Percentiles rank a stretch among this genome's conserved stretches.
These are phyloP conservation scores for Debaryomyces robertsiae DNA, from an alignment of 1,139 yeast genomes.

Conservation along the genomic window DNA sequence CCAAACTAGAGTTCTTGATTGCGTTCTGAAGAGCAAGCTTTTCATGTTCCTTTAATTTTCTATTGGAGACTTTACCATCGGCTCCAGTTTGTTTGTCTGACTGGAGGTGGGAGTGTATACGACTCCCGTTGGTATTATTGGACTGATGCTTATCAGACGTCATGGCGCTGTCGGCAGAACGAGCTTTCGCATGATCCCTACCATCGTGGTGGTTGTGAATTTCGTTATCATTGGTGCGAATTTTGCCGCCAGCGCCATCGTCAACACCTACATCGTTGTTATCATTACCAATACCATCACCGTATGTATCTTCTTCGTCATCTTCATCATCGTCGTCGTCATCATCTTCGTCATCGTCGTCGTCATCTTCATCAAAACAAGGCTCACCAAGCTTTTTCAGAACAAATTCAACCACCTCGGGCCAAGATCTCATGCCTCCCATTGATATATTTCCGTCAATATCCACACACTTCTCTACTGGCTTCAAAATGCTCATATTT, in stretches of 20 bases:
- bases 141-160: not conserved
- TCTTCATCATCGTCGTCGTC: conserved; percentile 18
- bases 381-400: conserved; percentile 30
- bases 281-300: conserved; percentile 17
- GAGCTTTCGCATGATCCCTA: conserved; percentile 11
- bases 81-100: conserved; percentile 8
- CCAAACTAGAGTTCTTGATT: conserved; percentile 20
- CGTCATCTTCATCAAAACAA: conserved; percentile 24
- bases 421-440: conserved; percentile 39
- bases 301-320: conserved; percentile 18
- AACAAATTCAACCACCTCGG: conserved; percentile 33
- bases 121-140: conserved; percentile 1
- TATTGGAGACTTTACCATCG: conserved; percentile 10
- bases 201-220: too few relatives aligned
- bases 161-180: conserved; percentile 8
- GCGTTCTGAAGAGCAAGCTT: conserved; percentile 24
- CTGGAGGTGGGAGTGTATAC: not conserved
- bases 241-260: conserved; percentile 13
- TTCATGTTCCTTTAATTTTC: conserved; percentile 22
- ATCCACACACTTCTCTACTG: conserved; percentile 34
- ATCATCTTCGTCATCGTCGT: conserved; percentile 21
- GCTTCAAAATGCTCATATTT: conserved; percentile 30
- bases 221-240: conserved; percentile 18
- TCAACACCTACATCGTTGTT: conserved; percentile 18
- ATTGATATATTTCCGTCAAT: conserved; percentile 34